A percentile compares a stretch with the other conserved stretches of the same genome.
These are phyloP conservation scores for Lavandula angustifolia DNA, from an alignment of 257 asterid genomes.

Conservation along the genomic window DNA sequence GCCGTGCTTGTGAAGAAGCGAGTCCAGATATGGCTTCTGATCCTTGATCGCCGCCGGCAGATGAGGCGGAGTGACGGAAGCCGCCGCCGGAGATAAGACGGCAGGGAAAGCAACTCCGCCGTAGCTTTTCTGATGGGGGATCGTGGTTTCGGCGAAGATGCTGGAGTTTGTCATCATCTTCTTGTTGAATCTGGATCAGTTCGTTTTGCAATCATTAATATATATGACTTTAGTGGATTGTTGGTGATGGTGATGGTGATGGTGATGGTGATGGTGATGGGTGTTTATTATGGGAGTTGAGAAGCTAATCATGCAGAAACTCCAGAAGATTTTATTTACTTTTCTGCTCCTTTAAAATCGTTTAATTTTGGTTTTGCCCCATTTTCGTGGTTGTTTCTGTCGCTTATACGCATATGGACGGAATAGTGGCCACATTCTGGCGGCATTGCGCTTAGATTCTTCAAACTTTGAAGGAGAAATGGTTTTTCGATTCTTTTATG, in stretches of 20 bases:
- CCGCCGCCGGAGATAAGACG: slow-evolving; percentile 47
- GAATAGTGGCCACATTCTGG: slow-evolving; percentile 27
- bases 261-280: slow-evolving; percentile 21
- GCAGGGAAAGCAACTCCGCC: slow-evolving; percentile 58
- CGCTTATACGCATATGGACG: slow-evolving; percentile 25
- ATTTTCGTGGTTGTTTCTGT: background rate
- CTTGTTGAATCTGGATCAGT: background rate
- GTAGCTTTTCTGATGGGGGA: slow-evolving; percentile 58
- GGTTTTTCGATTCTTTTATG: no score
- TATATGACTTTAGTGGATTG: background rate
- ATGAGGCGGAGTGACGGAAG: slow-evolving; percentile 14
- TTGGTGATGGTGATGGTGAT: slow-evolving; percentile 7
- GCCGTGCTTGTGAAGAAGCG: slow-evolving; percentile 58
- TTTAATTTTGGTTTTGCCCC: background rate
- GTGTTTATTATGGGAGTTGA: slow-evolving; percentile 13
- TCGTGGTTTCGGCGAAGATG: slow-evolving; percentile 52
- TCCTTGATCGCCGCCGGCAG: slow-evolving; percentile 46
- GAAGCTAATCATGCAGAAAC: slow-evolving; percentile 31
- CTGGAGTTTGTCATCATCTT: slow-evolving; percentile 41
- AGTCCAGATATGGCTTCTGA: slow-evolving; percentile 58
- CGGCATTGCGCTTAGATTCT: no score
- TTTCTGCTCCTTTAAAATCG: background rate
- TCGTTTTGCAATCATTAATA: background rate
- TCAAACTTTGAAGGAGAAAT: no score
- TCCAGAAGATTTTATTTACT: slow-evolving; percentile 1